These are phyloP conservation scores for Pyrenochaeta sp. DNA, from an alignment of 2,329 filamentous ascomycete genomes.

Conservation along the genomic window DNA sequence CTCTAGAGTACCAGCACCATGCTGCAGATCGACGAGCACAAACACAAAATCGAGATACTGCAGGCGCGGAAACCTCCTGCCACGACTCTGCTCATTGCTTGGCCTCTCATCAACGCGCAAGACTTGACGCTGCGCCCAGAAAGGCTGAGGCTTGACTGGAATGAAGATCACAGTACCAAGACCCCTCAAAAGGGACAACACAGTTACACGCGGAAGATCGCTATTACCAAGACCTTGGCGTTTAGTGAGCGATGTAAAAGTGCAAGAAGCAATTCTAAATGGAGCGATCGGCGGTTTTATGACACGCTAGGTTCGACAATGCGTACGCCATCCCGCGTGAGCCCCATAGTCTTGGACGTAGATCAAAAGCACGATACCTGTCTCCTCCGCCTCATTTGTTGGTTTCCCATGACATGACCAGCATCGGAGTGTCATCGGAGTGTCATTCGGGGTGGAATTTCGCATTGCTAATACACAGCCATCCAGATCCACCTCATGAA, in stretches of 20 bases:
- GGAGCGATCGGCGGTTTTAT: not conserved
- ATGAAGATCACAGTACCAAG: conserved; percentile 1
- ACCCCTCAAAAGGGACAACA: not conserved
- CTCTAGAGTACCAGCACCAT: conserved; percentile 1
- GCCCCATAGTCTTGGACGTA: not conserved
- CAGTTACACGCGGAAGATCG: not conserved
- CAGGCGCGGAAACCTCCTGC: not conserved
- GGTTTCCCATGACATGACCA: not conserved
- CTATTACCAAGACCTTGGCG: conserved; percentile 1
- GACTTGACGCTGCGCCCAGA: conserved; percentile 16
- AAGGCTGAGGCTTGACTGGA: conserved; percentile 21
- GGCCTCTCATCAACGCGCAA: conserved; percentile 10
- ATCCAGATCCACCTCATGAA: too few relatives aligned
- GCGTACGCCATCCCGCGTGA: conserved; percentile 1
- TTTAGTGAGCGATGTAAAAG: not conserved
- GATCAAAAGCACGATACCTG: not conserved
- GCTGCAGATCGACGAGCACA: conserved; percentile 10
- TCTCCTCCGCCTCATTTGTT: not conserved
- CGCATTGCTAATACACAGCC: too few relatives aligned
- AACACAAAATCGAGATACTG: not conserved
- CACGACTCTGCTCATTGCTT: conserved; percentile 3
- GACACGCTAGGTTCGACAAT: not conserved
- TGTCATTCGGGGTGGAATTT: too few relatives aligned
- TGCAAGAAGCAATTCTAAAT: not conserved
- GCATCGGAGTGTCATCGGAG: too few relatives aligned